Conservation (phyloP, 2,329 filamentous ascomycete genomes). For the Penicillium aurantiogriseum region DNA sequence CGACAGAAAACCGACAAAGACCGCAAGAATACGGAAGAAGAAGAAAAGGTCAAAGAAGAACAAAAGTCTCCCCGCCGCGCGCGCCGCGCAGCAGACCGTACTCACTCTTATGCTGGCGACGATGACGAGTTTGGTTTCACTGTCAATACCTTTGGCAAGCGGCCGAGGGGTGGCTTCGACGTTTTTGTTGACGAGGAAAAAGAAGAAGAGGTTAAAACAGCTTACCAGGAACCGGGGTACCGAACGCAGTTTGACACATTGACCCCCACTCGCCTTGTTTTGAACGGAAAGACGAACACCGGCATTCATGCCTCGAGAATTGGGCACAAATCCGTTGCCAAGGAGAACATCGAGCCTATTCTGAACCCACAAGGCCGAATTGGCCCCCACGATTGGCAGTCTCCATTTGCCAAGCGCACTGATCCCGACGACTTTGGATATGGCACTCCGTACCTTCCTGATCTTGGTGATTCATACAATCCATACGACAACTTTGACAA, state of each 20-base stretch:
- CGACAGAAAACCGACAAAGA: slow-evolving; percentile 20
- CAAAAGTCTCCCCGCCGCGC: slow-evolving; percentile 19
- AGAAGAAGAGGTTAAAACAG: not conserved
- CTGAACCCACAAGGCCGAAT: slow-evolving; percentile 26
- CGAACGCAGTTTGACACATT: slow-evolving; percentile 12
- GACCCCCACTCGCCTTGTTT: slow-evolving; percentile 23
- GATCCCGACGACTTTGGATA: slow-evolving; percentile 21
- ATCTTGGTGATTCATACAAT: slow-evolving; percentile 24
- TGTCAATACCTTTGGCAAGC: slow-evolving; percentile 30
- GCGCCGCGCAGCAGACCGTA: slow-evolving; percentile 19
- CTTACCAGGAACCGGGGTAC: slow-evolving; percentile 9
- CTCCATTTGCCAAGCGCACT: slow-evolving; percentile 23
- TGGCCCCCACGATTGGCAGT: slow-evolving; percentile 28
- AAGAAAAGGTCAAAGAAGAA: slow-evolving; percentile 16
- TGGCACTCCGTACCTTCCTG: slow-evolving; percentile 25
- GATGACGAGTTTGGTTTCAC: slow-evolving; percentile 38
- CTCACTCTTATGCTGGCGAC: slow-evolving; percentile 23
- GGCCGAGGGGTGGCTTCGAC: slow-evolving; percentile 31
- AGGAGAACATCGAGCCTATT: slow-evolving; percentile 42
- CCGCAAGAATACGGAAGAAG: slow-evolving; percentile 11
- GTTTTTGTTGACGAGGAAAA: slow-evolving; percentile 40
- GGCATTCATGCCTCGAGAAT: slow-evolving; percentile 13
- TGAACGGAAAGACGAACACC: slow-evolving; percentile 21
- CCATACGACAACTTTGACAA: slow-evolving; percentile 27
- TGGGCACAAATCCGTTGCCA: slow-evolving; percentile 20